phyloP scores from a whole-genome alignment of 2,329 filamentous ascomycete genomes.

The Sporothrix phasma region DNA sequence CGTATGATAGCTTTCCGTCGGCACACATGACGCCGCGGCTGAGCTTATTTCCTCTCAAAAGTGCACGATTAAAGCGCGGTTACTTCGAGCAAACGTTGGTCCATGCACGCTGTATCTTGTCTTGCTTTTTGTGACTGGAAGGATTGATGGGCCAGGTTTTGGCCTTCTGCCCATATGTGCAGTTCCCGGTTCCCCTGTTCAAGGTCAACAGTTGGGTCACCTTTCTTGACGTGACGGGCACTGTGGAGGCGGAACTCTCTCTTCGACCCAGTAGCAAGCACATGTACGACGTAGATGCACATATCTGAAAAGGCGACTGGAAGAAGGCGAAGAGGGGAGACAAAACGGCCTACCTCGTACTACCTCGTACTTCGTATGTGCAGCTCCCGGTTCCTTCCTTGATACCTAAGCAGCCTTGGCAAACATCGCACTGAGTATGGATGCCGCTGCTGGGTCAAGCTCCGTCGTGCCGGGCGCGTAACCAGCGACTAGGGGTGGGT shows the following conservation, averaged over 20 bases:
- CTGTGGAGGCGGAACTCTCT: background rate
- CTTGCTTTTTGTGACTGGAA: background rate
- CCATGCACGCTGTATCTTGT: background rate
- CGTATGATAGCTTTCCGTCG: background rate
- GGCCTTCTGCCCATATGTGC: background rate
- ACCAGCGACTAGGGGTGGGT: slow-evolving; percentile 12
- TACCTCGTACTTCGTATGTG: too few species aligned
- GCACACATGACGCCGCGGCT: background rate
- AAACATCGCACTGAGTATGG: background rate
- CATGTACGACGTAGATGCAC: too few species aligned
- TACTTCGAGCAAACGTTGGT: background rate
- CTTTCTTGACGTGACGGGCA: background rate
- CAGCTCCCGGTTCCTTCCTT: too few species aligned
- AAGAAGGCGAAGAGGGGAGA: too few species aligned
- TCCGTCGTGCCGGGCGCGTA: slow-evolving; percentile 17
- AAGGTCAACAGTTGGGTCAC: background rate
- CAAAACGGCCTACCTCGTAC: too few species aligned
- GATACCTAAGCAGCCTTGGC: background rate
- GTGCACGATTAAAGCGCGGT: background rate
- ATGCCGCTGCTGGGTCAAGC: slow-evolving; percentile 7
- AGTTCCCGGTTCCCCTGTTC: background rate
- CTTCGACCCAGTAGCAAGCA: too few species aligned
- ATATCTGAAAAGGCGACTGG: too few species aligned
- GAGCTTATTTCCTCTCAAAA: background rate
- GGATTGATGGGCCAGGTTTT: background rate